Evolutionary conservation across 352 stramenopile genomes (phyloP).

Genomic region (Pythium sukuiense): DNA sequence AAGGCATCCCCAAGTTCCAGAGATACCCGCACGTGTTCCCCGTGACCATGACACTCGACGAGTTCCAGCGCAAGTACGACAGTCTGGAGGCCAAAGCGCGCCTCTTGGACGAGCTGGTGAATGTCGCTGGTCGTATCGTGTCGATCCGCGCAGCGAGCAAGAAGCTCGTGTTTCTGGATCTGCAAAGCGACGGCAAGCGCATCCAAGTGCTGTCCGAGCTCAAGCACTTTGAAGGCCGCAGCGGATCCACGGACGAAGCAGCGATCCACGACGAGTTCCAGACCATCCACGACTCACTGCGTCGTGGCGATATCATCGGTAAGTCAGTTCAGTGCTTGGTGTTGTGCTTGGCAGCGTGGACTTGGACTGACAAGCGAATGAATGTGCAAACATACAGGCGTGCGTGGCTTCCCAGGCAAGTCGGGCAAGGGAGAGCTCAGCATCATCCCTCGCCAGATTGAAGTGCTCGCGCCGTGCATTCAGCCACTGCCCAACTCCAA

Average conservation of each 20-base stretch:
- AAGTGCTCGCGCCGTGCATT: slow-evolving; percentile 95
- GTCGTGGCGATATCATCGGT: slow-evolving; percentile 80
- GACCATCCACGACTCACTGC: slow-evolving; percentile 64
- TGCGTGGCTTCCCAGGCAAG: slow-evolving; percentile 78
- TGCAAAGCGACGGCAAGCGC: slow-evolving; percentile 60
- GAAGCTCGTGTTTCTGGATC: slow-evolving; percentile 81
- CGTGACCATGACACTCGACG: slow-evolving; percentile 59
- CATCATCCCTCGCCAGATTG: slow-evolving; percentile 81
- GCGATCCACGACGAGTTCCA: slow-evolving; percentile 53
- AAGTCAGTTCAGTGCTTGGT: background rate
- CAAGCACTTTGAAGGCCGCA: slow-evolving; percentile 60
- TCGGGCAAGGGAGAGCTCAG: slow-evolving; percentile 85
- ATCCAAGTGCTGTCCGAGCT: slow-evolving; percentile 79
- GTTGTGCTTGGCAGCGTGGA: background rate
- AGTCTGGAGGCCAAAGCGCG: slow-evolving; percentile 57
- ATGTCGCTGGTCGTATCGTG: slow-evolving; percentile 65
- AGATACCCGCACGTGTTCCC: slow-evolving; percentile 70
- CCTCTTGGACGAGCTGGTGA: slow-evolving; percentile 47
- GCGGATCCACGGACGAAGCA: slow-evolving; percentile 31
- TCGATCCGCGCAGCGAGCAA: slow-evolving; percentile 80
- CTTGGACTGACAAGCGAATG: slow-evolving; percentile 2
- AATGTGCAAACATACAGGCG: slow-evolving; percentile 24
- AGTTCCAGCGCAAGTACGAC: slow-evolving; percentile 62
- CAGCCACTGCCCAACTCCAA: slow-evolving; percentile 86
- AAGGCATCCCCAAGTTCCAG: slow-evolving; percentile 47